A percentile compares a stretch with the other conserved stretches of the same genome.
These are phyloP conservation scores for Halophytophthora polymorphica DNA, from an alignment of 352 stramenopile genomes.

Conservation along the genomic window DNA sequence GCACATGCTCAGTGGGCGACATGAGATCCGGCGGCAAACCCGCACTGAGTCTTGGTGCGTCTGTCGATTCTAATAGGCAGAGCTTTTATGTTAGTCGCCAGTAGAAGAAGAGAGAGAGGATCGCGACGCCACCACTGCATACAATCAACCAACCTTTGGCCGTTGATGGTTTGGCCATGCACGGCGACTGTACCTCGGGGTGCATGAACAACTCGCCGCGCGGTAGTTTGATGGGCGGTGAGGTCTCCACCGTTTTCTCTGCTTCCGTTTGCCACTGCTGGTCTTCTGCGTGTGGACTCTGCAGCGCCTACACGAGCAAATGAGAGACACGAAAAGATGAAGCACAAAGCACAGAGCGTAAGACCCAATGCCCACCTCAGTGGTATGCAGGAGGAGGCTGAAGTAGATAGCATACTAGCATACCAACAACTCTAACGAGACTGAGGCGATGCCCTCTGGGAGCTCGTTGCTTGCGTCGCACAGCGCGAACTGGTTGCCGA, in stretches of 20 bases:
- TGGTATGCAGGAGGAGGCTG: no score
- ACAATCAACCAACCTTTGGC: no score
- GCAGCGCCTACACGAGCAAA: slow-evolving; percentile 44
- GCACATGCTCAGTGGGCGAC: slow-evolving; percentile 38
- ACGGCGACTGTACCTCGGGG: slow-evolving; percentile 19
- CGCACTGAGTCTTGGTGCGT: no score
- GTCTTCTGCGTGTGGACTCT: slow-evolving; percentile 62
- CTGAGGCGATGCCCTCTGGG: slow-evolving; percentile 3
- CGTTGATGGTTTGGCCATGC: neutral
- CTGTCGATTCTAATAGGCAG: slow-evolving; percentile 2
- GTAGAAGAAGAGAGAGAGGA: no score
- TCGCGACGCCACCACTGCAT: no score
- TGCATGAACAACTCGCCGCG: slow-evolving; percentile 1
- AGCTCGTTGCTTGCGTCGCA: slow-evolving; percentile 13
- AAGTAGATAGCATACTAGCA: neutral
- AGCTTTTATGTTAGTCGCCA: slow-evolving; percentile 2
- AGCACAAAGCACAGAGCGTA: neutral
- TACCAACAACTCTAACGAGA: slow-evolving; percentile 69
- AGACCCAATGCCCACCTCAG: no score
- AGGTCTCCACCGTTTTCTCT: slow-evolving; percentile 8
- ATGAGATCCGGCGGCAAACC: slow-evolving; percentile 28
- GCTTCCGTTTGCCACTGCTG: slow-evolving; percentile 47
- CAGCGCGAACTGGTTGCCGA: slow-evolving; percentile 27
- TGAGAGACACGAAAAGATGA: neutral
- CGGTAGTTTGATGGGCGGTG: neutral